Base-by-base conservation (phyloP, 768 basidiomycete species). In the Inosperma sp. region DNA sequence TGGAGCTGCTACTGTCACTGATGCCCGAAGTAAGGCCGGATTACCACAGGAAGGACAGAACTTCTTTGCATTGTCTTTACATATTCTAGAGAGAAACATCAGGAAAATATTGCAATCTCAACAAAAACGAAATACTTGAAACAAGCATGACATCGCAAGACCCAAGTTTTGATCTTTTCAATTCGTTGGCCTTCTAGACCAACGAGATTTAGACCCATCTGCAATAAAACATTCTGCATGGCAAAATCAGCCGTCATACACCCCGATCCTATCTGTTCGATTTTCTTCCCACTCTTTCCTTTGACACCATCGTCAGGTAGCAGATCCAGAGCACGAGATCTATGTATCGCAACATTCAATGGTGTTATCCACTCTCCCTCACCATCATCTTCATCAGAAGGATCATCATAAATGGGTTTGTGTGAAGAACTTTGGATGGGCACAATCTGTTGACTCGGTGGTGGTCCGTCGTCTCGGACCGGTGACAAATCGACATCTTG, bases 241-340 rank as follows among this genome's bases (percentile, higher is more conserved):
- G 96, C 96, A 66, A 93, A 98, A 78, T 99, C 96, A 17, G 90
- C 90, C 7, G 96, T 98, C 88, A 98, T 93, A 65, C 94, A 96
- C 14, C 93, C 96, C 5, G 80, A 82, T 46, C 74, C 75, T 39
- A 95, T 59, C 0, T 57, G 31, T 37, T 73, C 70, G 14, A 74
- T 65, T 34, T 72, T 65, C 57, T n/a, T n/a, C n/a, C n/a, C n/a
- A n/a, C n/a, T n/a, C n/a, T 72, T 71, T 51, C 70, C 59, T 40
- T 70, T 71, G 9, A 59, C 57, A 14, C 63, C 68, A n/a, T 69
- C 67, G 17, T 78, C 73, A 3, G 93, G 88, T 25, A 95, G 76
- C 30, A 96, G 76, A 19, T 93, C 81, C 31, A 95, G 78, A 23
- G 89, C 91, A 12, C 82, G 81, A 8, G 93, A 92, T 68, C 95